Conservation (phyloP, 2,329 filamentous ascomycete species). For the Shiraia bambusicola region DNA sequence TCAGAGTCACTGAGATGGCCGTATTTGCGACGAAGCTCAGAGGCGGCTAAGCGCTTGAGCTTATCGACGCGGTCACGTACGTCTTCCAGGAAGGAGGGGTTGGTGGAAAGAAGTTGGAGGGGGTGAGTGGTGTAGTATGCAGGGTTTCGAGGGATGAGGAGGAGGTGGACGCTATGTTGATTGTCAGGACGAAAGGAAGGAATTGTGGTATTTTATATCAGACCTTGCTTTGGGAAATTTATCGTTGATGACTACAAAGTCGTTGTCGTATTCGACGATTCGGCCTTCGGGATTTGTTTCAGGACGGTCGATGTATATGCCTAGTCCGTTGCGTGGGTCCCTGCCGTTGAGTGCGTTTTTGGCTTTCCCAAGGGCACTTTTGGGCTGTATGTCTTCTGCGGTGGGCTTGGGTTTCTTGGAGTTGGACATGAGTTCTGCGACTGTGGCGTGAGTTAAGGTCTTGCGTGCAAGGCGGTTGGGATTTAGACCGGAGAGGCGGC, state of each 20-base stretch:
- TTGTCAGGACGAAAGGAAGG: background rate
- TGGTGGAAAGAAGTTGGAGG: constrained; percentile 69
- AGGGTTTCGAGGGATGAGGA: constrained; percentile 77
- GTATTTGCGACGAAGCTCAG: constrained; percentile 71
- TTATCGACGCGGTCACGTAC: constrained; percentile 63
- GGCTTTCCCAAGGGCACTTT: constrained; percentile 6
- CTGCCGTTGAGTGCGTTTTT: constrained; percentile 12
- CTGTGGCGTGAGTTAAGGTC: constrained; percentile 36
- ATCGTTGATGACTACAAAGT: constrained; percentile 78
- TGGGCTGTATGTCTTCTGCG: constrained; percentile 1
- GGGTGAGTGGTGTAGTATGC: constrained; percentile 67
- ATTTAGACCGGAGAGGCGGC: constrained; percentile 1
- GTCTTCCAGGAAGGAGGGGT: constrained; percentile 65
- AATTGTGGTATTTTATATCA: background rate
- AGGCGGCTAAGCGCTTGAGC: constrained; percentile 66
- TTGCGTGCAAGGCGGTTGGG: background rate
- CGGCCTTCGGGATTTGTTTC: constrained; percentile 58
- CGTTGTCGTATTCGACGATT: constrained; percentile 66
- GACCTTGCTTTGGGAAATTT: constrained; percentile 71
- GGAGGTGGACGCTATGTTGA: constrained; percentile 69
- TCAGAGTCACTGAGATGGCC: constrained; percentile 66
- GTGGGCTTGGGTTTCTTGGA: constrained; percentile 42
- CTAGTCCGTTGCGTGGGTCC: constrained; percentile 61
- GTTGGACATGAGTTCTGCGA: constrained; percentile 50
- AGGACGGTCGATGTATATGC: constrained; percentile 66